Conservation (phyloP, 176 grass and related monocot genomes). For the Typha latifolia region DNA sequence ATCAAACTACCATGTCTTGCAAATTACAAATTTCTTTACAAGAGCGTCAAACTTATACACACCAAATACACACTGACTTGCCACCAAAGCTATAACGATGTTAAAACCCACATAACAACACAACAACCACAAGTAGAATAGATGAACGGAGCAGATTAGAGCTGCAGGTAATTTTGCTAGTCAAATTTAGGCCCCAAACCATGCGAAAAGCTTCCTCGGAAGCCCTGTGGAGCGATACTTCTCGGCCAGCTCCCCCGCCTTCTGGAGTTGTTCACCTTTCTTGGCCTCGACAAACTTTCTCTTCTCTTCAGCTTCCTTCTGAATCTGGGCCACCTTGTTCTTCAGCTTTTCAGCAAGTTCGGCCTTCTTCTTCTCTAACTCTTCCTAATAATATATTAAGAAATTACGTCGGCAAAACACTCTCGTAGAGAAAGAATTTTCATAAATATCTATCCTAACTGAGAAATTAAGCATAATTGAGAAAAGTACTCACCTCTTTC, state of each 20-base stretch:
- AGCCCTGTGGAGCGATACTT: constrained; percentile 39
- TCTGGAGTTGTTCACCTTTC: constrained; percentile 37
- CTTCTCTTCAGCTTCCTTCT: constrained; percentile 54
- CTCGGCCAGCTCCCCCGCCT: constrained; percentile 34
- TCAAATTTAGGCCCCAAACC: constrained; percentile 20
- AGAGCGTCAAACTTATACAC: not conserved
- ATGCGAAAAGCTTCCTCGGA: constrained; percentile 38
- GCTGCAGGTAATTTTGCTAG: not conserved
- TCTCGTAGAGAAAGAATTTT: not conserved
- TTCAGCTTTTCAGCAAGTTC: constrained; percentile 44
- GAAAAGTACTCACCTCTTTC: constrained; percentile 33
- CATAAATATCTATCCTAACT: not conserved
- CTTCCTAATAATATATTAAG: constrained; percentile 31
- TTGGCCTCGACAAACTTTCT: constrained; percentile 32
- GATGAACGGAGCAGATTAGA: not conserved
- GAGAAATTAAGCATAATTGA: not conserved
- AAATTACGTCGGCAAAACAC: not conserved
- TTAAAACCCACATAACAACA: not conserved
- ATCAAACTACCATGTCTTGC: not conserved
- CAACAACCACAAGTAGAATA: constrained; percentile 14
- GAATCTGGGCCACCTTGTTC: constrained; percentile 38
- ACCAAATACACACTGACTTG: not conserved
- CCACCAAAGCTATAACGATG: not conserved
- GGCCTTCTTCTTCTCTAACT: constrained; percentile 54
- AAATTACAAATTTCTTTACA: not conserved